Base-by-base conservation (phyloP, 257 asterid genomes). In the Leptodermis oblonga region DNA sequence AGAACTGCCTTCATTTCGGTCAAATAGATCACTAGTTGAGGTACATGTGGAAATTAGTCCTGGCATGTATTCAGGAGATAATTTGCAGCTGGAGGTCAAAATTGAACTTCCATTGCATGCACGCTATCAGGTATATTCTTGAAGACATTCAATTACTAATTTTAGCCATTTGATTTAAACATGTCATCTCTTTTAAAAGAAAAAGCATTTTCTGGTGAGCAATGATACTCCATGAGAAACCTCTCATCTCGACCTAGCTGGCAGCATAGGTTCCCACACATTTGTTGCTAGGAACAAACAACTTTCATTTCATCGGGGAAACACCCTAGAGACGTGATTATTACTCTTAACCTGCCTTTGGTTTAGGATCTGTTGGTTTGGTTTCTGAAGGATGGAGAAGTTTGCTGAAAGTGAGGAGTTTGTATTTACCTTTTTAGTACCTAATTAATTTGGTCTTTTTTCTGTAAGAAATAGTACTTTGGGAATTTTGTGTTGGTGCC, bases 81-180 rank as follows among this genome's bases (percentile, higher is more conserved):
- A 80, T 22, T 71, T 71, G 74, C 80, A 77, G 54, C 69, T 71
- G 63, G 86, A 85, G 70, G 46, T 86, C 73, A 80, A 76, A 68
- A 63, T 88, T 51, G 73, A 77, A 72, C 85, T 90, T 62, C 96
- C 97, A n/a, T 77, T 93, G 53, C 99, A 93, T 71, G 94, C 95
- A 1, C 90, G 96, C 13, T 93, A 93, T 77, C 94, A 79, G 63
- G 98, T 90, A 72, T 43, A 41, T 64, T 60, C 67, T 26, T 43
- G 8, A 1, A 59, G 80, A 72, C 62, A n/a, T 5, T 67, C 12
- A 8, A 26, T 1, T 42, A 20, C 69, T 42, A 25, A 14, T 33
- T 55, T 26, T 12, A 26, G 14, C 20, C 28, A 28, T 5, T 20
- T 36, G 31, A 39, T 62, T 62, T n/a, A 62, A 33, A 62, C 15